Conservation (phyloP, 2,329 filamentous ascomycete species). For the Alternaria consortialis region DNA sequence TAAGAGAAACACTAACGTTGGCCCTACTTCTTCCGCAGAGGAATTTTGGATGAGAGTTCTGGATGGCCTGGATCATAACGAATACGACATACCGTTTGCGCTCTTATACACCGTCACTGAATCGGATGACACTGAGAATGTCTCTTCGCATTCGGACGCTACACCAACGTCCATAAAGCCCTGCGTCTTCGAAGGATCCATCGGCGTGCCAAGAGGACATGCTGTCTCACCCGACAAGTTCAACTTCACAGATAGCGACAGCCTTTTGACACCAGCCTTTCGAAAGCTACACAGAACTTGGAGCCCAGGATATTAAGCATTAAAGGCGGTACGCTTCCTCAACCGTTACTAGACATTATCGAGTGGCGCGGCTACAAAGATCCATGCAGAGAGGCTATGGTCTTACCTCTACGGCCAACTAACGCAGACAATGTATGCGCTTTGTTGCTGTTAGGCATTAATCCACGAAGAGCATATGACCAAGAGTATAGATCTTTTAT, state of each 20-base stretch:
- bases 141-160: slow-evolving; percentile 36
- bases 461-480: slow-evolving; percentile 46
- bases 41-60: slow-evolving; percentile 61
- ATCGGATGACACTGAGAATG: slow-evolving; percentile 35
- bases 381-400: slow-evolving; percentile 45
- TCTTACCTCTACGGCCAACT: slow-evolving; percentile 44
- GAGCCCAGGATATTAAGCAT: slow-evolving; percentile 40
- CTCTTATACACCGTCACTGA: slow-evolving; percentile 45
- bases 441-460: slow-evolving; percentile 44
- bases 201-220: slow-evolving; percentile 45
- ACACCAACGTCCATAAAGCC: slow-evolving; percentile 35
- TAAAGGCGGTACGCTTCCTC: slow-evolving; percentile 38
- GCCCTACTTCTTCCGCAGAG: not conserved
- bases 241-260: slow-evolving; percentile 39
- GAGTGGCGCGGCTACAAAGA: slow-evolving; percentile 46
- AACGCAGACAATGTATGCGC: slow-evolving; percentile 44
- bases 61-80: slow-evolving; percentile 56
- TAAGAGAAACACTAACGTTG: not conserved
- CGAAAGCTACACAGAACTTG: slow-evolving; percentile 45
- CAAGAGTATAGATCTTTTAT: slow-evolving; percentile 45
- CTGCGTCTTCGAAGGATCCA: slow-evolving; percentile 45
- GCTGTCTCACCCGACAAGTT: slow-evolving; percentile 38
- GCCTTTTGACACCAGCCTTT: slow-evolving; percentile 45
- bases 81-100: slow-evolving; percentile 45
- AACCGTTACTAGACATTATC: slow-evolving; percentile 39